phyloP scores from a whole-genome alignment of 2,329 filamentous ascomycete species.

The Colletotrichum acutatum region DNA sequence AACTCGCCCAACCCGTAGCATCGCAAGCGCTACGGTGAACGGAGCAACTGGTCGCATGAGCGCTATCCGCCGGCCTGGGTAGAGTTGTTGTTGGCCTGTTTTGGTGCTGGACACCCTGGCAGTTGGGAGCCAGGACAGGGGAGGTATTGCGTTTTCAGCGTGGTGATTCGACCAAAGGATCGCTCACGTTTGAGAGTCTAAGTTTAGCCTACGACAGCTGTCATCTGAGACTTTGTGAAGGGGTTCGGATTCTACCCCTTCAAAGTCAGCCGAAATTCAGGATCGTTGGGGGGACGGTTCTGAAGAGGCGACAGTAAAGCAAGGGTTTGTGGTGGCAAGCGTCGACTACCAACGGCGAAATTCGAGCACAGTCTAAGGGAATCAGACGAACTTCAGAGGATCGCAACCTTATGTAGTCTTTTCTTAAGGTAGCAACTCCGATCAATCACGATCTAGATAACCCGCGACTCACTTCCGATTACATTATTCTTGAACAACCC shows the following conservation, averaged over 20 bases:
- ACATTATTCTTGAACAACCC: not conserved
- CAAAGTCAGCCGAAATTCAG: constrained; percentile 5
- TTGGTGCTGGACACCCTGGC: not conserved
- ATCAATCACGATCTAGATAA: too few species aligned
- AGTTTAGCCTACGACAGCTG: constrained; percentile 29
- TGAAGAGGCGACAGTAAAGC: not conserved
- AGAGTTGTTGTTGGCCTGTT: not conserved
- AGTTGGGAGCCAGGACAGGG: not conserved
- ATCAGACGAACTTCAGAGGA: too few species aligned
- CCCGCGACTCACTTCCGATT: too few species aligned
- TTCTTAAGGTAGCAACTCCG: too few species aligned
- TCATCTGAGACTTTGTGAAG: constrained; percentile 26
- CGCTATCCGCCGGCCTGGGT: not conserved
- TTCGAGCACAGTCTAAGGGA: too few species aligned
- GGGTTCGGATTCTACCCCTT: not conserved
- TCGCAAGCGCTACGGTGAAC: not conserved
- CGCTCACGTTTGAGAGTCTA: constrained; percentile 29
- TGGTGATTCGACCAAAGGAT: constrained; percentile 3
- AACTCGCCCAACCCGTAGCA: not conserved
- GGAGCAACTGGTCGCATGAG: constrained; percentile 10
- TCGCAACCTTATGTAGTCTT: too few species aligned
- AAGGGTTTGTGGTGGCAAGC: not conserved
- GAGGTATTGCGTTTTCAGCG: not conserved
- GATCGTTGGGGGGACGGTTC: not conserved
- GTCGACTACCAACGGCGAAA: too few species aligned